Conservation (phyloP, 2,329 filamentous ascomycete genomes). For the Huntiella savannae region DNA sequence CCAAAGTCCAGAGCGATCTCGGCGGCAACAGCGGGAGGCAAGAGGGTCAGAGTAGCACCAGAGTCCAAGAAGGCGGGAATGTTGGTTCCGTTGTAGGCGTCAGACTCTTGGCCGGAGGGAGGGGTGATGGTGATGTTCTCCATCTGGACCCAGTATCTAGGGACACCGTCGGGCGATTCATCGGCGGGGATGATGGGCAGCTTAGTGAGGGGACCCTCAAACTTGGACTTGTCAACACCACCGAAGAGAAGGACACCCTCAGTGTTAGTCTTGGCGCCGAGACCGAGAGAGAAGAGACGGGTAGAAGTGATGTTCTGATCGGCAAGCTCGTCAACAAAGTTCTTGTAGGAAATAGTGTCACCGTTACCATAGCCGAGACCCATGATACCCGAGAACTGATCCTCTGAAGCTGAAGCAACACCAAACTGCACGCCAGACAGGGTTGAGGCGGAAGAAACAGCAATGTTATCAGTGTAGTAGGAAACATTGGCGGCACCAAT, state of each 20-base stretch:
- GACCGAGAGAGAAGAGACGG: constrained; percentile 45
- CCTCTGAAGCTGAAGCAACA: constrained; percentile 32
- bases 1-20: constrained; percentile 31
- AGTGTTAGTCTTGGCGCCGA: constrained; percentile 40
- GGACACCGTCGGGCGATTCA: constrained; percentile 34
- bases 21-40: constrained; percentile 37
- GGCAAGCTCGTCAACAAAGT: constrained; percentile 31
- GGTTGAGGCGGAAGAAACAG: constrained; percentile 22
- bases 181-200: constrained; percentile 41
- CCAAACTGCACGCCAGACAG: constrained; percentile 43
- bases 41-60: constrained; percentile 47
- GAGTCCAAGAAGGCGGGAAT: constrained; percentile 50
- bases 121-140: constrained; percentile 24
- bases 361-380: constrained; percentile 51
- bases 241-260: constrained; percentile 50
- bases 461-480: constrained; percentile 29
- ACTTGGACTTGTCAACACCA: constrained; percentile 47
- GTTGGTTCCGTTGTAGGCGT: constrained; percentile 19
- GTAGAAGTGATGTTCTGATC: constrained; percentile 35
- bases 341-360: constrained; percentile 27
- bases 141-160: constrained; percentile 34
- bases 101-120: constrained; percentile 17
- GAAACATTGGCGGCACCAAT: constrained; percentile 31
- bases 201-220: constrained; percentile 35
- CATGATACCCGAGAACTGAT: constrained; percentile 41